Conservation (phyloP, 2,329 filamentous ascomycete genomes). For the Pseudocercospora ulei region DNA sequence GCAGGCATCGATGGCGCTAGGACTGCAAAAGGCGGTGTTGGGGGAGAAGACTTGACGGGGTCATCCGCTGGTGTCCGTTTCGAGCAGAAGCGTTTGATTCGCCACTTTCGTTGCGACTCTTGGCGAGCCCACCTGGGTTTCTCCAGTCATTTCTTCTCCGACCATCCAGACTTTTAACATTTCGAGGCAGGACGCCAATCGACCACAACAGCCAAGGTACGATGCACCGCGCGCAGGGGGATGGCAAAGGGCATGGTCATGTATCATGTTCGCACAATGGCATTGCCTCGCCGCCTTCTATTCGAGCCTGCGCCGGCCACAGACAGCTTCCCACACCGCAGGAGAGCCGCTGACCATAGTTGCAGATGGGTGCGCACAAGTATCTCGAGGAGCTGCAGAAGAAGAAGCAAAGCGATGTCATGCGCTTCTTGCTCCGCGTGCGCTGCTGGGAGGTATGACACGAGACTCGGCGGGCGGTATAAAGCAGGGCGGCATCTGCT, state of each 20-base stretch:
- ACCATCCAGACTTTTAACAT: conserved; percentile 6
- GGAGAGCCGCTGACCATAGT: conserved; percentile 18
- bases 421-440: not conserved
- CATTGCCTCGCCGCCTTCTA: conserved; percentile 6
- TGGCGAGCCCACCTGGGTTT: too few species aligned
- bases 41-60: too few species aligned
- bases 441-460: conserved; percentile 71
- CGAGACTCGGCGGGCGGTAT: conserved; percentile 31
- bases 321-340: conserved; percentile 1
- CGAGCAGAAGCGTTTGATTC: too few species aligned
- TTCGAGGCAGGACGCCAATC: conserved; percentile 19
- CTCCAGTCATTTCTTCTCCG: conserved; percentile 4
- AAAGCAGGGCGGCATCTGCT: conserved; percentile 18
- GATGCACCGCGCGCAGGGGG: conserved; percentile 12
- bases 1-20: too few species aligned
- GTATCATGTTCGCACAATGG: conserved; percentile 2
- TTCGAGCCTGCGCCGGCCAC: conserved; percentile 5
- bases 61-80: too few species aligned
- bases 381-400: conserved; percentile 99
- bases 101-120: too few species aligned
- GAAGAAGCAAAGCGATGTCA: conserved; percentile 79
- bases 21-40: too few species aligned
- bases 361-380: conserved; percentile 97
- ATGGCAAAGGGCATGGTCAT: conserved; percentile 9
- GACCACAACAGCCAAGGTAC: conserved; percentile 28